Evolutionary conservation across 116 monocot species (phyloP).

Genomic region (Phalaenopsis hybrid): DNA sequence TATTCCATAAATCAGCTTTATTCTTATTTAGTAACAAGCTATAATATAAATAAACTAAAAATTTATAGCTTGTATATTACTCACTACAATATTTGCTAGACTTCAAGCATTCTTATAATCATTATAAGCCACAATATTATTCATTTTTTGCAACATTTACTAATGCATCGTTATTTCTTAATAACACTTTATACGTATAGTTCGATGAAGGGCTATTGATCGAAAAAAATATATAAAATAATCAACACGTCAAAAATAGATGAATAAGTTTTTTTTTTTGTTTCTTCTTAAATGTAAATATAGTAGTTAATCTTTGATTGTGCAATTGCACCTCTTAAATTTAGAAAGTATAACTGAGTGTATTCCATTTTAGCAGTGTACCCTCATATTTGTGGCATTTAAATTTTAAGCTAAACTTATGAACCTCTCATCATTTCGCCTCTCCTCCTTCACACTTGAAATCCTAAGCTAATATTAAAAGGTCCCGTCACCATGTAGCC

Average conservation of each 20-base stretch:
- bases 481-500: background rate
- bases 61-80: too few relatives aligned
- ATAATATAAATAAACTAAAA: too few relatives aligned
- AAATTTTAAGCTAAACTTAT: background rate
- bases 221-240: too few relatives aligned
- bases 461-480: background rate
- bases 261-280: background rate
- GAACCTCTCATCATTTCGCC: background rate
- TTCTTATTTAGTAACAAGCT: too few relatives aligned
- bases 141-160: too few relatives aligned
- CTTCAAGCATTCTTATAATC: too few relatives aligned
- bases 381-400: constrained; percentile 1
- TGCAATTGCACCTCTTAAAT: constrained; percentile 1
- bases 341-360: background rate
- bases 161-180: too few relatives aligned
- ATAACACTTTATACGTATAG: too few relatives aligned
- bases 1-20: too few relatives aligned
- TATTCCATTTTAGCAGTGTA: background rate
- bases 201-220: too few relatives aligned
- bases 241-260: background rate
- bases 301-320: background rate
- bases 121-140: too few relatives aligned
- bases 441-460: background rate
- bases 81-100: too few relatives aligned
- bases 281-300: background rate